These are phyloP conservation scores for Pyrenochaeta sp. DNA, from an alignment of 2,329 filamentous ascomycete species.

Conservation along the genomic window DNA sequence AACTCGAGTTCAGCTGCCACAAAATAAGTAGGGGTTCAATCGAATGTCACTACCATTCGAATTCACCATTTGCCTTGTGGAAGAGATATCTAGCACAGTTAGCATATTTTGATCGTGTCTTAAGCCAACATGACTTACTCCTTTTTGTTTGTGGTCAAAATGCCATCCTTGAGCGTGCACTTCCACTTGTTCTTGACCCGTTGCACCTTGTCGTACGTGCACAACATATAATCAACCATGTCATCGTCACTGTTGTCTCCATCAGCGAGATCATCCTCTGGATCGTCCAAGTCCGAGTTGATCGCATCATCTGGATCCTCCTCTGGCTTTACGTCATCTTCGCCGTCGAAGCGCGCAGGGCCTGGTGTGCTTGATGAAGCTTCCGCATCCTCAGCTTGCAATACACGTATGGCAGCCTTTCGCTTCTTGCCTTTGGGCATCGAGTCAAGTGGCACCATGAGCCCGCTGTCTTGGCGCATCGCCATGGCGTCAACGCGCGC, in stretches of 20 bases:
- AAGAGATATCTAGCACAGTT: conserved; percentile 78
- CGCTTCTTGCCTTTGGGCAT: conserved; percentile 56
- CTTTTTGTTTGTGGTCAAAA: conserved; percentile 90
- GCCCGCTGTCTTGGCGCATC: conserved; percentile 75
- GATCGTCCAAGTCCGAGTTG: conserved; percentile 96
- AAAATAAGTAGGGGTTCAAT: conserved; percentile 23
- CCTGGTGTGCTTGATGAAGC: conserved; percentile 30
- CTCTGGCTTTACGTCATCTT: conserved; percentile 64
- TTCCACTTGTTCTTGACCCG: conserved; percentile 98
- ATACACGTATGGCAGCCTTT: conserved; percentile 46
- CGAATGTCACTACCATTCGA: conserved; percentile 79
- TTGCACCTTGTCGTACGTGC: conserved; percentile 99
- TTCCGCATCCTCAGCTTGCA: conserved; percentile 64
- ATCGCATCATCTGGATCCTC: conserved; percentile 87
- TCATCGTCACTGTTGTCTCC: conserved; percentile 88
- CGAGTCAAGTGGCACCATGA: conserved; percentile 76
- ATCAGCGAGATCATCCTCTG: conserved; percentile 82
- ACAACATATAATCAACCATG: conserved; percentile 91
- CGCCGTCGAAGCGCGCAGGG: conserved; percentile 63
- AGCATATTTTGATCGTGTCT: background rate
- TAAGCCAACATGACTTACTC: conserved; percentile 65
- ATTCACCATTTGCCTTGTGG: conserved; percentile 96
- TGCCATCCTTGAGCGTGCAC: conserved; percentile 96
- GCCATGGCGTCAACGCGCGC: conserved; percentile 71
- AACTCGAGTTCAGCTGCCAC: conserved; percentile 36